Evolutionary conservation across 148 eudicot species (phyloP), one percentile per base, ranked within the genome.

Genomic region (Selenicereus undatus): DNA sequence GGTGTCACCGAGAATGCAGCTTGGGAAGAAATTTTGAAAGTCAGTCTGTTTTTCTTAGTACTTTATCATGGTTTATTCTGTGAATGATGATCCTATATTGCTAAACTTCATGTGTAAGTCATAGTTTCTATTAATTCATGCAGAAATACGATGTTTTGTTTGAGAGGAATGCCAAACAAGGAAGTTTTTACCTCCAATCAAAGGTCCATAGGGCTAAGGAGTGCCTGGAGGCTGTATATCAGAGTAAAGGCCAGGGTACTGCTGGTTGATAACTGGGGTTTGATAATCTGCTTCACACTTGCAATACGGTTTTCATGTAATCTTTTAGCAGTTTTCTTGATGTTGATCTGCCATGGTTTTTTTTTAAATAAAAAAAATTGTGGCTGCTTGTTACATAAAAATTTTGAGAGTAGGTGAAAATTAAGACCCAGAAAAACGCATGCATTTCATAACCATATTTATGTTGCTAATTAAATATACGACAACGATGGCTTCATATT

Each of bases 171-270:
- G 98, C 91, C 18, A 92, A 86, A 86, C 92, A 82, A 79, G 98
- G 98, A 77, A 93, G 94, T 85, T 93, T 93, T 78, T 93, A 93
- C 79, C 90, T 93, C 60, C 98, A 92, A 78, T 92, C 98, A 1
- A 93, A 92, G 86, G 98, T 93, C 76, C 98, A 92, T 85, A 78
- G 93, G 79, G 96, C 98, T 1, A 93, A 93, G 84, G 98, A 93
- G 80, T 88, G 93, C 76, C 81, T 93, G 69, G 98, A 93, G 83
- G 72, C 81, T 26, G 86, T 90, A 11, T 85, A 91, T 83, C 88
- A 78, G 82, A 81, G 73, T 80, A 90, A 91, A 82, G 92, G 87
- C 74, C 85, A 81, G 74, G 86, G 82, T 50, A 50, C 87, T 43
- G 76, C 85, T 71, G 74, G 51, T 48, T 81, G 76, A 79, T 85